Conservation (phyloP, 257 asterid species). For the Cinchona pubescens region DNA sequence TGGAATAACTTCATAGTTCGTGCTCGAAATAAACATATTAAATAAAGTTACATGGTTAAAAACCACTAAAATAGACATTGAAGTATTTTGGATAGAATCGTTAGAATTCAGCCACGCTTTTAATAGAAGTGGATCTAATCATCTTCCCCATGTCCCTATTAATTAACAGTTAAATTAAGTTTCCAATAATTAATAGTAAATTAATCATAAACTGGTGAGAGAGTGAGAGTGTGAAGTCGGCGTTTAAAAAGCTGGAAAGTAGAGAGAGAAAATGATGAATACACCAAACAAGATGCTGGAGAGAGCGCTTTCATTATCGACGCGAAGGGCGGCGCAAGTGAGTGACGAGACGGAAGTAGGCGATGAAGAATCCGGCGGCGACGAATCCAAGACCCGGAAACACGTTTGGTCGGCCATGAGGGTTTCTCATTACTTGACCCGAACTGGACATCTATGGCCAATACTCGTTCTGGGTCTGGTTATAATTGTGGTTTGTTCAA, state of each 20-base stretch:
- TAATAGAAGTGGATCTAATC: too few relatives aligned
- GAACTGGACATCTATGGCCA: slow-evolving; percentile 77
- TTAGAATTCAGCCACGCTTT: too few relatives aligned
- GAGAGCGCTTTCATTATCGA: slow-evolving; percentile 70
- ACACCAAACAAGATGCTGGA: slow-evolving; percentile 51
- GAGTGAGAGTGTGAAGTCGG: background rate
- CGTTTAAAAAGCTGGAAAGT: background rate
- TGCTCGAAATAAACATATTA: too few relatives aligned
- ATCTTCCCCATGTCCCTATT: background rate
- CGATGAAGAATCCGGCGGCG: slow-evolving; percentile 42
- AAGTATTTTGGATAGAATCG: too few relatives aligned
- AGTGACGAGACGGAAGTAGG: slow-evolving; percentile 44
- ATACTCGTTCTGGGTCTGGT: slow-evolving; percentile 47
- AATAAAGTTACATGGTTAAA: too few relatives aligned
- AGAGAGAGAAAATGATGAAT: background rate
- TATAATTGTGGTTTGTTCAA: slow-evolving; percentile 43
- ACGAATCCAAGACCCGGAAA: slow-evolving; percentile 82
- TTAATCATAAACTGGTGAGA: background rate
- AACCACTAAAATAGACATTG: too few relatives aligned
- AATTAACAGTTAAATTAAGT: background rate
- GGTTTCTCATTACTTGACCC: slow-evolving; percentile 56
- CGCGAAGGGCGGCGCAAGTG: slow-evolving; percentile 60
- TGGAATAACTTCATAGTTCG: too few relatives aligned
- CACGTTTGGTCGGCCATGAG: slow-evolving; percentile 40
- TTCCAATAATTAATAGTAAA: background rate